phyloP scores from a whole-genome alignment of 1,284 basidiomycete genomes.

The Cryptococcus depauperatus region DNA sequence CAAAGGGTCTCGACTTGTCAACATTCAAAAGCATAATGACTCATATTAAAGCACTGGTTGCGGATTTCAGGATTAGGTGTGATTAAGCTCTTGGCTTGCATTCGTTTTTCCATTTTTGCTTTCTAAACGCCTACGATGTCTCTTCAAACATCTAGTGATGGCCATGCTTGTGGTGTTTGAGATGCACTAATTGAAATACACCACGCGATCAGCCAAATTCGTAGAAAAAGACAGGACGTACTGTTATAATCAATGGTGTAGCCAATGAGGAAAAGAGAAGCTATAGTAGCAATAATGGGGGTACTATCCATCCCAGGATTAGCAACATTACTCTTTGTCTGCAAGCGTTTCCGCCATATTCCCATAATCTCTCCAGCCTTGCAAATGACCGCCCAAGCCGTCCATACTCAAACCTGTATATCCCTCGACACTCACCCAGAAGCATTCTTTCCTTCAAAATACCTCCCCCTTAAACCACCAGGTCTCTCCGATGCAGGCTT shows the following conservation, averaged over 20 bases:
- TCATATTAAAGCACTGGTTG: no score
- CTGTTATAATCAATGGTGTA: constrained; percentile 89
- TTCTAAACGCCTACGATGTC: no score
- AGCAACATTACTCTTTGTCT: background rate
- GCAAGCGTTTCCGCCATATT: background rate
- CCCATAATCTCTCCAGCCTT: background rate
- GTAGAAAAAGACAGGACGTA: constrained; percentile 48
- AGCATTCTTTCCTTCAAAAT: constrained; percentile 79
- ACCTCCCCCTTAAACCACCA: constrained; percentile 66
- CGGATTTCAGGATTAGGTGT: no score
- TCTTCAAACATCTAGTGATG: constrained; percentile 36
- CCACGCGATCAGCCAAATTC: background rate
- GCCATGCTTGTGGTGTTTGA: constrained; percentile 44
- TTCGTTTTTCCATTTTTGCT: no score
- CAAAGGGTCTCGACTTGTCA: no score
- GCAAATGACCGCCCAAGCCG: background rate
- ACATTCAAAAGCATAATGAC: no score
- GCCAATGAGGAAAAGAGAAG: constrained; percentile 68
- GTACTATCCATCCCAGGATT: constrained; percentile 24
- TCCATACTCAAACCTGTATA: background rate
- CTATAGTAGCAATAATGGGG: constrained; percentile 64
- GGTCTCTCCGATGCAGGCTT: constrained; percentile 55
- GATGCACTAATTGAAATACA: constrained; percentile 29
- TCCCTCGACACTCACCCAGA: constrained; percentile 49
- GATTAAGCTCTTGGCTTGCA: no score